Base-by-base conservation (phyloP, 176 grass and related monocot species). In the Ampelocalamus luodianensis region DNA sequence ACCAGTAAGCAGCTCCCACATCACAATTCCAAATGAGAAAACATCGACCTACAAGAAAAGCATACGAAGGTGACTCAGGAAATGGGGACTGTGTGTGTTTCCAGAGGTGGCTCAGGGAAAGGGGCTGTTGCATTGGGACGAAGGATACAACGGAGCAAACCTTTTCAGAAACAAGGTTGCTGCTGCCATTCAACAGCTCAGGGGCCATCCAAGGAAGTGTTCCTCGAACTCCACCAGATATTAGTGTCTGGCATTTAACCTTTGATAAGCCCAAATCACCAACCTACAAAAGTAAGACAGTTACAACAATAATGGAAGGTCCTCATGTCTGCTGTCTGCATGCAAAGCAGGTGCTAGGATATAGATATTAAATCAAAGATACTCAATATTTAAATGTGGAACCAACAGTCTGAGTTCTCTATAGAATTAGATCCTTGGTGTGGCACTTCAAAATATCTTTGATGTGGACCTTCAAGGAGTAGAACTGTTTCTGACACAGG, bases 131-230 rank as follows among this genome's bases (percentile, higher is more conserved):
- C 20, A 23, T 17, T n/a, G 3, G 54, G 8, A 54, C 27, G 10
- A 83, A 83, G 29, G 64, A 63, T 80, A 20, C 26, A 62, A 53
- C 1, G 5, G 13, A 67, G 75, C 79, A 76, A 72, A 98, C 97
- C 97, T 99, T 99, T 69, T 99, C 97, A 77, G 91, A 94, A 69
- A 94, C 93, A 16, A 94, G 92, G 68, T 86, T 92, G 16, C 90
- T 95, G 83, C 93, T 96, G 72, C 97, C 97, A 80, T 89, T 93
- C 72, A 99, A 86, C 72, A 99, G 82, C 78, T 99, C 97, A 18
- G 93, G 97, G 29, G 97, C 97, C 97, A 99, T 99, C 97, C 97
- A 99, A 72, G 97, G 97, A 72, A 99, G 93, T 9, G 97, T 99
- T 68, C 96, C 96, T 72, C 96, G 84, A 54, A 99, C 93, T 66